Evolutionary conservation across 441 rosid species (phyloP), one percentile per base, ranked within the genome.

Genomic region (Populus tomentosa): DNA sequence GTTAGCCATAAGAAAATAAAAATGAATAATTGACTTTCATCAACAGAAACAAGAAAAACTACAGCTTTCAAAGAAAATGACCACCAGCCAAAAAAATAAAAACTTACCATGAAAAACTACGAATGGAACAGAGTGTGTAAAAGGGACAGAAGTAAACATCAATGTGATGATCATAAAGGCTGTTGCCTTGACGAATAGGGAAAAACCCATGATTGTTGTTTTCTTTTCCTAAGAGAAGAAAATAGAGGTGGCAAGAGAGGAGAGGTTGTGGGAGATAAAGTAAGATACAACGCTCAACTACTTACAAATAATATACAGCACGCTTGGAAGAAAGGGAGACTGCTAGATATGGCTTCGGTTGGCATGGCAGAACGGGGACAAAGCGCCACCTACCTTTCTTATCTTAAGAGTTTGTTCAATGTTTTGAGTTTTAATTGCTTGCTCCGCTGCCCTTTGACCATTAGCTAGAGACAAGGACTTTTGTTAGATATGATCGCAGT

Each of bases 81-180:
- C 38, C 30, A 28, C 26, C 11, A 24, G 21, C 36, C 32, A 40
- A 68, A 33, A 30, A 91, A 94, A 61, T 91, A 28, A 28, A 28
- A 28, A 28, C 30, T 28, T 28, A 28, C 30, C 30, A 28, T 28
- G 30, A 28, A 28, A 82, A 70, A 94, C 97, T 11, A 94, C 79
- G 89, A 92, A 94, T 72, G 97, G 98, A 77, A 87, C 67, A 76
- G 91, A 88, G 63, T 77, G 80, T 18, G 88, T 56, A 6, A 53
- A 16, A 0, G 61, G 61, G 61, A 53, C 21, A 53, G 7, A 53
- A 53, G 61, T 53, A 53, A 53, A 53, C n/a, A 53, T 53, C n/a
- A 53, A 6, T 67, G 62, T n/a, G 46, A 23, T 8, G 62, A 35
- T 0, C 32, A 68, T 1, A 68, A 75, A 30, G 73, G 62, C 1